Evolutionary conservation across 2,329 filamentous ascomycete genomes (phyloP), one percentile per base, ranked within the genome.

Genomic region (Huntiella omanensis): DNA sequence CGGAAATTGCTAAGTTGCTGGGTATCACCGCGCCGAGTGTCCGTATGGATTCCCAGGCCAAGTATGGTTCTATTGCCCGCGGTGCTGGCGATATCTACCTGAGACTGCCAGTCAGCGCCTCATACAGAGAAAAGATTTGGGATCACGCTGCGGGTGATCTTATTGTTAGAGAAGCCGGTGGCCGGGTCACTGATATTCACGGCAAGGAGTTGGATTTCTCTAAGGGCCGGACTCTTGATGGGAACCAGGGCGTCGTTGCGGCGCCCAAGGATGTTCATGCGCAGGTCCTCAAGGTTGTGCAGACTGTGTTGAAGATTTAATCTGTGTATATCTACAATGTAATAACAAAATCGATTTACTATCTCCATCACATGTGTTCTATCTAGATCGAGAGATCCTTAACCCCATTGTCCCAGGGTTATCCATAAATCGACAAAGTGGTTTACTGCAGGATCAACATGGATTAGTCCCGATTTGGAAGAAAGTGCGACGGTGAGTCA

Each of bases 91-190:
- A 98, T 58, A 79, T 98, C 53, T 98, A 98, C 64, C 72, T 98
- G 49, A 75, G 92, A 46, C 66, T 98, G 49, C 91, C 91, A 3
- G 80, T 84, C 50, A 82, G 75, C 59, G 81, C 80, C 55, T 79
- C 80, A 46, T 98, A 98, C 65, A 77, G 93, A 61, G 91, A 98
- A 71, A 98, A 98, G 75, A 98, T 98, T 54, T 98, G 91, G 91
- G 91, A 98, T 59, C 91, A 98, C 61, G 91, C 91, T 13, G 91
- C 88, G 10, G 91, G 91, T 36, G 87, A 94, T 56, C 65, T 98
- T 49, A 87, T 98, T 54, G 91, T 96, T 36, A 73, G 87, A 48
- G 92, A 98, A 64, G 86, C 91, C 2, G 91, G 91, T 44, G 92
- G 91, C 42, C 69, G 82, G 57, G 88, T 98, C 46, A 92, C 86